Percentiles rank a stretch among this genome's conserved stretches.
Evolutionary conservation across 1,139 yeast species (phyloP).

Genomic region (Debaryomyces robertsiae): DNA sequence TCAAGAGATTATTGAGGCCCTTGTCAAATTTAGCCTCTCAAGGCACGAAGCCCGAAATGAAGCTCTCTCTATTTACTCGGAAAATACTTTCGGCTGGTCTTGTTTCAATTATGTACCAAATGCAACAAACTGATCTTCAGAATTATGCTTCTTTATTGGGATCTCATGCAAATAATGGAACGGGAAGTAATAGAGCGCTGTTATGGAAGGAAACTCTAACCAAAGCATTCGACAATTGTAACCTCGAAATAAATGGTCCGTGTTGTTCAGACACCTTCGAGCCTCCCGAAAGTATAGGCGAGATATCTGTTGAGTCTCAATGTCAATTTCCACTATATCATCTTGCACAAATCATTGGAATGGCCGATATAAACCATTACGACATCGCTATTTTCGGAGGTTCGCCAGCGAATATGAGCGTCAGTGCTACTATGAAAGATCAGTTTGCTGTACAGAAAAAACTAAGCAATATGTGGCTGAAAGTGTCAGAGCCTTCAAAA

Average conservation of each 20-base stretch:
- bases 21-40: constrained; percentile 13
- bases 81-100: constrained; percentile 71
- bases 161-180: constrained; percentile 28
- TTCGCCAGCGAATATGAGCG: constrained; percentile 81
- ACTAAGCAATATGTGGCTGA: constrained; percentile 51
- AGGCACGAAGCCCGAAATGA: constrained; percentile 18
- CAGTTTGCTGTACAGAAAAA: constrained; percentile 54
- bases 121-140: constrained; percentile 73
- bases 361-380: constrained; percentile 65
- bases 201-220: constrained; percentile 67
- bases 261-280: constrained; percentile 6
- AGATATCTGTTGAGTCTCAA: constrained; percentile 2
- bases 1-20: constrained; percentile 37
- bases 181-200: constrained; percentile 21
- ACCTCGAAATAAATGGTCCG: constrained; percentile 26
- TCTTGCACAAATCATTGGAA: constrained; percentile 70
- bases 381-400: constrained; percentile 82
- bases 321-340: constrained; percentile 59
- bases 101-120: constrained; percentile 66
- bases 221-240: constrained; percentile 66
- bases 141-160: constrained; percentile 48
- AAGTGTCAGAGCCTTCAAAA: constrained; percentile 18
- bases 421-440: constrained; percentile 59
- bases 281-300: constrained; percentile 1
- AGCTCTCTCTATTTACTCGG: constrained; percentile 52